Evolutionary conservation across 345 rosid species (phyloP).

Genomic region (Laguncularia racemosa): DNA sequence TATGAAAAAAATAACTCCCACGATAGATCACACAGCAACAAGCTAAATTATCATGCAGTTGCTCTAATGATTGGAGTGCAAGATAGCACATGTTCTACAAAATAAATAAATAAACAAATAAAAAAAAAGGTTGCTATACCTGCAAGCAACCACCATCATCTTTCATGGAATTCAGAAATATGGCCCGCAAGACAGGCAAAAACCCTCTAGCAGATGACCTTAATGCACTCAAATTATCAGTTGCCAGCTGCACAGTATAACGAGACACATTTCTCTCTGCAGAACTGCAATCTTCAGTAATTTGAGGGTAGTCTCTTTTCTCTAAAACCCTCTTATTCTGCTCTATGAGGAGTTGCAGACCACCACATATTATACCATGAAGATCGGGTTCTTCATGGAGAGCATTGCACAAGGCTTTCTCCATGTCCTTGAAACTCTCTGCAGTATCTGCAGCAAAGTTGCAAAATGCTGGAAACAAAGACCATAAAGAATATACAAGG

Average conservation of each 20-base stretch:
- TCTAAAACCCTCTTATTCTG: constrained; percentile 60
- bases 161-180: constrained; percentile 56
- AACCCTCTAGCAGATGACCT: constrained; percentile 54
- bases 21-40: too few relatives aligned
- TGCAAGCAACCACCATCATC: constrained; percentile 91
- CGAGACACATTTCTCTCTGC: constrained; percentile 38
- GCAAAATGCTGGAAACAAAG: constrained; percentile 90
- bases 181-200: constrained; percentile 50
- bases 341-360: constrained; percentile 59
- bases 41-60: not conserved
- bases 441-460: constrained; percentile 74
- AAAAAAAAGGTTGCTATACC: constrained; percentile 27
- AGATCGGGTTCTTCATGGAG: constrained; percentile 52
- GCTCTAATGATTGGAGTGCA: too few relatives aligned
- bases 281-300: constrained; percentile 34
- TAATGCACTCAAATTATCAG: constrained; percentile 50
- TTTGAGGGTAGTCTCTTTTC: constrained; percentile 24
- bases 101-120: too few relatives aligned
- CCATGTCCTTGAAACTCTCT: constrained; percentile 61
- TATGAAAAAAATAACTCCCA: too few relatives aligned
- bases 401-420: constrained; percentile 36
- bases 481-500: constrained; percentile 75
- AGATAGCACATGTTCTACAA: constrained; percentile 3
- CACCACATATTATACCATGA: constrained; percentile 67
- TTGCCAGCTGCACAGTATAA: constrained; percentile 48